These are phyloP conservation scores for Hymenochaete sp. DNA, from an alignment of 1,284 basidiomycete genomes.

Conservation along the genomic window DNA sequence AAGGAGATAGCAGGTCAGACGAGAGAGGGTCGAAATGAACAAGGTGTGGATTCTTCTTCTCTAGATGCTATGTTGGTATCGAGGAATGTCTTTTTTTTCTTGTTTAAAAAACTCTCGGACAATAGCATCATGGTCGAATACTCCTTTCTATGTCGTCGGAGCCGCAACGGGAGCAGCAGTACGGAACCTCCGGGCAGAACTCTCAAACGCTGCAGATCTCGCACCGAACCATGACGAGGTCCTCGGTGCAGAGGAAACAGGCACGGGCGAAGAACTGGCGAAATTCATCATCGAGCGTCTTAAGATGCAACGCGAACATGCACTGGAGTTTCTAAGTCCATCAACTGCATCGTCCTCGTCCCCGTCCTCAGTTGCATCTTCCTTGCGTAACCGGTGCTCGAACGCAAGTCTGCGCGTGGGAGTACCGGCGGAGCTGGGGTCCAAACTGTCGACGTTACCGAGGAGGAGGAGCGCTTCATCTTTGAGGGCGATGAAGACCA, in stretches of 20 bases:
- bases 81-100: neutral
- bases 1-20: slow-evolving; percentile 19
- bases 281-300: slow-evolving; percentile 41
- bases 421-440: neutral
- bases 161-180: slow-evolving; percentile 47
- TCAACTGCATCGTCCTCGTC: neutral
- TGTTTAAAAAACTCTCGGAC: neutral
- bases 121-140: slow-evolving; percentile 36
- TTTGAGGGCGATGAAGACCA: slow-evolving; percentile 19
- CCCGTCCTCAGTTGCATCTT: neutral
- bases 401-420: neutral
- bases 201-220: slow-evolving; percentile 24
- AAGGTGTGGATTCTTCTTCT: neutral
- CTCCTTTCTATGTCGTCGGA: slow-evolving; percentile 73
- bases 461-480: neutral
- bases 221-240: slow-evolving; percentile 33
- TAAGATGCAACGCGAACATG: neutral
- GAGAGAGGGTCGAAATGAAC: slow-evolving; percentile 8
- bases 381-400: neutral
- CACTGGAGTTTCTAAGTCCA: neutral
- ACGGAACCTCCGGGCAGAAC: slow-evolving; percentile 28
- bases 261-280: slow-evolving; percentile 59
- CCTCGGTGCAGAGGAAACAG: slow-evolving; percentile 46
- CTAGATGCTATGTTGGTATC: neutral
- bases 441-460: neutral